Conservation (phyloP, 495 filamentous ascomycete species). For the Trichoderma gamsii region DNA sequence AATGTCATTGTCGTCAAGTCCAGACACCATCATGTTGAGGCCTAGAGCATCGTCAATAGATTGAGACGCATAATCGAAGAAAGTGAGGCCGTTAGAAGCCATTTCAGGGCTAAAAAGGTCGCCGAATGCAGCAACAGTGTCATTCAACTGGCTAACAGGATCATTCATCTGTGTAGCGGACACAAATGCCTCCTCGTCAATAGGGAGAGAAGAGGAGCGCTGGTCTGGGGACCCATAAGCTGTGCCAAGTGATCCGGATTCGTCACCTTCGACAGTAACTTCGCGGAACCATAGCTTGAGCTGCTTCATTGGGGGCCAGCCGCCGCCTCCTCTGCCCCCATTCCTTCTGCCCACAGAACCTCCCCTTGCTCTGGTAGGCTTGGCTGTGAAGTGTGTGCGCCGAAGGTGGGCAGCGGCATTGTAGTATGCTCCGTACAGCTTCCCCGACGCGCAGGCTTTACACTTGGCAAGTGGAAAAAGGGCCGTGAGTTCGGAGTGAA, state of each 20-base stretch:
- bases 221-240: neutral
- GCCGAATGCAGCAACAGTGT: neutral
- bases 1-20: neutral
- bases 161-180: neutral
- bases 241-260: neutral
- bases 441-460: constrained; percentile 73
- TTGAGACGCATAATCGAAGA: neutral
- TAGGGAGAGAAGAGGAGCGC: neutral
- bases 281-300: constrained; percentile 80
- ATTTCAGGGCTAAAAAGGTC: neutral
- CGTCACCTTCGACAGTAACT: constrained; percentile 42
- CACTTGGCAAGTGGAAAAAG: constrained; percentile 71
- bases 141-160: neutral
- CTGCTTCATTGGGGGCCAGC: constrained; percentile 72
- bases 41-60: neutral
- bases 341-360: constrained; percentile 49
- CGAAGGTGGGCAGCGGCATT: constrained; percentile 91
- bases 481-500: constrained; percentile 38
- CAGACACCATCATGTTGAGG: neutral
- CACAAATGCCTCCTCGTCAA: neutral
- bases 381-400: constrained; percentile 71
- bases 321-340: constrained; percentile 78
- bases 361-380: constrained; percentile 36
- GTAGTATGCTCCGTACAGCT: constrained; percentile 87
- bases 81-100: neutral